Base-by-base conservation (phyloP, 2,329 filamentous ascomycete species). In the Apiospora arundinis region DNA sequence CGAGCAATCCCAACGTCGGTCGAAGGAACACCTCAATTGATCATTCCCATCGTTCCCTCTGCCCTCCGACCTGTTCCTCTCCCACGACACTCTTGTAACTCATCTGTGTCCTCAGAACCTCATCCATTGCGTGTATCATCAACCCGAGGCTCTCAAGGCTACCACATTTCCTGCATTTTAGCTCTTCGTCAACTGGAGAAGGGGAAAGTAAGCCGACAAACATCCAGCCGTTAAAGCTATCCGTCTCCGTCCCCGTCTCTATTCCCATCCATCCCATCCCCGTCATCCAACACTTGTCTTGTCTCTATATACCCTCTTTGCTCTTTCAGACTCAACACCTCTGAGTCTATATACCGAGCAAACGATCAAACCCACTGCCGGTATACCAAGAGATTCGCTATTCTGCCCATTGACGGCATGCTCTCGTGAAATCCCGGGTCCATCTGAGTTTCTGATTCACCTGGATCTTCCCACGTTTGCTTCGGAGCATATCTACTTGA, bases 391-490 rank as follows among this genome's bases (percentile, higher is more conserved):
- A 40, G 21, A n/a, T 12, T 23, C 11, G 4, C 18, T 40, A 21
- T 40, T 40, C 28, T 63, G 32, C 56, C 40, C 56, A n/a, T 40
- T 63, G 18, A 8, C 18, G 56, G 56, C 56, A 63, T 63, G 56
- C 56, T 40, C 56, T 63, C 56, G 56, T 63, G 56, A 63, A 40
- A 63, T 8, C 56, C 8, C 32, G 56, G 56, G 8, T 40, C 32
- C 32, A 40, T 63, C 37, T 63, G 56, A 63, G 56, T 63, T 63
- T 63, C 32, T 23, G 56, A 23, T 63, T 63, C 56, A 40, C 32
- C 56, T 63, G 56, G 56, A 63, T 63, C 56, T 63, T 40, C 56
- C 32, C 56, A 63, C 56, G 56, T 40, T 63, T 63, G 56, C 56
- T n/a, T 63, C 32, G 32, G 21, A 37, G 21, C 28, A 63, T 40